Percentiles rank a stretch among this genome's conserved stretches.
These are phyloP conservation scores for Syncephalastrum sp. DNA, from an alignment of 371 early-diverging fungal species.

Conservation along the genomic window DNA sequence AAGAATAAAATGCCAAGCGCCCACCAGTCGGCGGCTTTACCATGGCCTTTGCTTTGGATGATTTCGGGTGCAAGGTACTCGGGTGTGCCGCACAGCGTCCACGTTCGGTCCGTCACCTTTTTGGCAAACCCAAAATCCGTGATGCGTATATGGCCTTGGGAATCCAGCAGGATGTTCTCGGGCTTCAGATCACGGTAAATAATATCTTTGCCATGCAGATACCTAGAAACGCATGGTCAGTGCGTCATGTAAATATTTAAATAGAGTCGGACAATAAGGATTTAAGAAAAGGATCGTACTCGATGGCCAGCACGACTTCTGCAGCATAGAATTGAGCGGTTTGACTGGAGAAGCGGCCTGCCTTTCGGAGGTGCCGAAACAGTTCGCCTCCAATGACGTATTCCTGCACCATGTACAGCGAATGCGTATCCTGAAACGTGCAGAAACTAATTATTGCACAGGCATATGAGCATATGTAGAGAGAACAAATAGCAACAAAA, in stretches of 20 bases:
- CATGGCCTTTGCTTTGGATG: slow-evolving; percentile 96
- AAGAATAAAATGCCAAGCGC: slow-evolving; percentile 96
- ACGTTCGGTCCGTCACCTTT: slow-evolving; percentile 72
- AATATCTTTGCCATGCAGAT: slow-evolving; percentile 76
- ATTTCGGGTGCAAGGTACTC: slow-evolving; percentile 99
- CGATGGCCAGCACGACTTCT: slow-evolving; percentile 78
- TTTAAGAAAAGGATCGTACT: slow-evolving; percentile 22
- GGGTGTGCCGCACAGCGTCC: slow-evolving; percentile 99
- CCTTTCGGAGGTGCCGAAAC: slow-evolving; percentile 91
- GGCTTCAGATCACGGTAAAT: slow-evolving; percentile 97
- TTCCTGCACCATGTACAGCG: slow-evolving; percentile 95
- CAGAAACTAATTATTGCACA: slow-evolving; percentile 52
- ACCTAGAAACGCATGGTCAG: slow-evolving; percentile 63
- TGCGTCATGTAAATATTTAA: slow-evolving; percentile 20
- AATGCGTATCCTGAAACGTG: slow-evolving; percentile 89
- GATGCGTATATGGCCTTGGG: slow-evolving; percentile 94
- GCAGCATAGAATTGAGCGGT: slow-evolving; percentile 85
- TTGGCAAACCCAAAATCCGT: slow-evolving; percentile 99
- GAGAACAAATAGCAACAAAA: too few relatives aligned
- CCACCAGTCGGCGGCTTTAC: slow-evolving; percentile 98
- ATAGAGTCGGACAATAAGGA: too few relatives aligned
- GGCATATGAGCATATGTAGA: not conserved
- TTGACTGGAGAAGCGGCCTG: slow-evolving; percentile 87
- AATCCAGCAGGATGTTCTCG: slow-evolving; percentile 90
- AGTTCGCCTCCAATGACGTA: slow-evolving; percentile 97